Evolutionary conservation across 1,284 basidiomycete genomes (phyloP).

Genomic region (Phellinidium pouzarii): DNA sequence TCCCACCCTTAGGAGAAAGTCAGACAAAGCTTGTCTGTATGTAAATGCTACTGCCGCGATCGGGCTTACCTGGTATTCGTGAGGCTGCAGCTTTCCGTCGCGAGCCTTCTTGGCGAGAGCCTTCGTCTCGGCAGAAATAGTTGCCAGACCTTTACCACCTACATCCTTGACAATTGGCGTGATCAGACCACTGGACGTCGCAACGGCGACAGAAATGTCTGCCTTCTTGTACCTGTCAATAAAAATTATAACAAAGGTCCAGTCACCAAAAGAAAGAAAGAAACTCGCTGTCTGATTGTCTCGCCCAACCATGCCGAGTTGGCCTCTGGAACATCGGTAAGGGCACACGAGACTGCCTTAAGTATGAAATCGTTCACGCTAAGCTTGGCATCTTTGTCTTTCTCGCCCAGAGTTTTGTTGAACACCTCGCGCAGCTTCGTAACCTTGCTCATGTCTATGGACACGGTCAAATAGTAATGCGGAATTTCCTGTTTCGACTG

Average conservation of each 20-base stretch:
- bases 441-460: slow-evolving; percentile 97
- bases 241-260: slow-evolving; percentile 5
- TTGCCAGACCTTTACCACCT: slow-evolving; percentile 85
- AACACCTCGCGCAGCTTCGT: slow-evolving; percentile 93
- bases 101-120: slow-evolving; percentile 90
- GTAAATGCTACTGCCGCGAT: slow-evolving; percentile 1
- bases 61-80: slow-evolving; percentile 82
- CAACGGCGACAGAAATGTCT: slow-evolving; percentile 96
- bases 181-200: slow-evolving; percentile 93
- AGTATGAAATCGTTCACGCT: slow-evolving; percentile 98
- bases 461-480: slow-evolving; percentile 96
- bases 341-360: slow-evolving; percentile 89
- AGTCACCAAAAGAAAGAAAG: neutral
- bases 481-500: slow-evolving; percentile 93
- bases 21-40: slow-evolving; percentile 3
- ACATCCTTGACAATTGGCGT: slow-evolving; percentile 97
- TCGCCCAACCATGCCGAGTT: slow-evolving; percentile 99
- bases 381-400: slow-evolving; percentile 83
- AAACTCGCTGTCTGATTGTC: slow-evolving; percentile 76
- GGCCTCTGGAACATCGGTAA: slow-evolving; percentile 93
- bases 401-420: slow-evolving; percentile 83
- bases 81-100: slow-evolving; percentile 91
- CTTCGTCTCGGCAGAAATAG: slow-evolving; percentile 91
- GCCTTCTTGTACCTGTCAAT: slow-evolving; percentile 81
- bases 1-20: slow-evolving; percentile 66